Evolutionary conservation across 2,329 filamentous ascomycete species (phyloP).

Genomic region (Aspergillus sp.): DNA sequence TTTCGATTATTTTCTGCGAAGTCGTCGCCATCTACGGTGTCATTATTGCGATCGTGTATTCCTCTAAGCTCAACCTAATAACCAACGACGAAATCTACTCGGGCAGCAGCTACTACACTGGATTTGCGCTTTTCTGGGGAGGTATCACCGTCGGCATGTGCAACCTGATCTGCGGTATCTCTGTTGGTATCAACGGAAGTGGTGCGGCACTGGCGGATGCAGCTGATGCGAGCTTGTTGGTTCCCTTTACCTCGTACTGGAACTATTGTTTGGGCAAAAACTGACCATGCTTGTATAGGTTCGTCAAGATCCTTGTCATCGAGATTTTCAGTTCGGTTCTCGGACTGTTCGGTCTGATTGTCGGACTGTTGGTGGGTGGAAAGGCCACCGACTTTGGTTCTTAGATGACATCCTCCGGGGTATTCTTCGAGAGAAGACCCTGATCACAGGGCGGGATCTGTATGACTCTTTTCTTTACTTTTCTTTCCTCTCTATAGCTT

Average conservation of each 20-base stretch:
- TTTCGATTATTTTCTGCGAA: conserved; percentile 99
- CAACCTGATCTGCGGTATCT: conserved; percentile 93
- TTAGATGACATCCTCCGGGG: conserved; percentile 5
- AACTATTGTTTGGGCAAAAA: not conserved
- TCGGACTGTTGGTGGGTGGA: conserved; percentile 82
- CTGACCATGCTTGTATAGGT: conserved; percentile 52
- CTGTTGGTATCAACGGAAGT: conserved; percentile 96
- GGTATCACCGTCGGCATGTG: conserved; percentile 92
- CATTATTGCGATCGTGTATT: conserved; percentile 99
- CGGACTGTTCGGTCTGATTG: conserved; percentile 92
- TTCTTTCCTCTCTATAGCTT: conserved; percentile 7
- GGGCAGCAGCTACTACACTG: conserved; percentile 83
- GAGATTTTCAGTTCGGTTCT: conserved; percentile 99
- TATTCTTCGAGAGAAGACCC: conserved; percentile 18
- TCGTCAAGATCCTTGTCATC: conserved; percentile 98
- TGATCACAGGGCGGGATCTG: conserved; percentile 15
- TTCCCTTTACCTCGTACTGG: conserved; percentile 15
- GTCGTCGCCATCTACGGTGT: conserved; percentile 99
- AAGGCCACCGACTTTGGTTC: conserved; percentile 72
- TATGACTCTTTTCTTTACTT: conserved; percentile 14
- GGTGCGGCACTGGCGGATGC: conserved; percentile 95
- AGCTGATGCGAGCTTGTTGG: conserved; percentile 83
- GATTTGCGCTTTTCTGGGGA: conserved; percentile 93
- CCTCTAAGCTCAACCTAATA: conserved; percentile 73
- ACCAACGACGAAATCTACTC: conserved; percentile 65